phyloP scores from a whole-genome alignment of 306 rosid species.

The Gastrolobium villosum region DNA sequence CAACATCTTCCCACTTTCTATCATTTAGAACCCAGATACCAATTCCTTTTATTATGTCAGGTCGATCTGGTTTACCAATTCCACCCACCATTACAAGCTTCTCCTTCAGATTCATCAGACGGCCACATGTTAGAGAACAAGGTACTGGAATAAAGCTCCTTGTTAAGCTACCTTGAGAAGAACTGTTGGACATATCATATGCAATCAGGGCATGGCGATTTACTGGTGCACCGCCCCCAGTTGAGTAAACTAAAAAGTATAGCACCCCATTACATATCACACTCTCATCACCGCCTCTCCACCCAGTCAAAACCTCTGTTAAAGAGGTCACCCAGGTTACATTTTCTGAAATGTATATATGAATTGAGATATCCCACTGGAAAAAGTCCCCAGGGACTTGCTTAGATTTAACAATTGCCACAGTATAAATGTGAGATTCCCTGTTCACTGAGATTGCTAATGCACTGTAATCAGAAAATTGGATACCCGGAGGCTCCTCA shows the following conservation, averaged over 20 bases:
- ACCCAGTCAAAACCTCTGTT: slow-evolving; percentile 74
- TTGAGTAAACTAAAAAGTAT: slow-evolving; percentile 85
- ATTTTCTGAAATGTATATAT: slow-evolving; percentile 67
- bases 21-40: slow-evolving; percentile 86
- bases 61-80: slow-evolving; percentile 80
- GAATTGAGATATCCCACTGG: slow-evolving; percentile 82
- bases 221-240: slow-evolving; percentile 63
- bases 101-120: slow-evolving; percentile 87
- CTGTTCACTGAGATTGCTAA: slow-evolving; percentile 76
- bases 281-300: slow-evolving; percentile 96
- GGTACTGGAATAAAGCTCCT: slow-evolving; percentile 72
- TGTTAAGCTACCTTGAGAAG: slow-evolving; percentile 61
- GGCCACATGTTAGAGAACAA: slow-evolving; percentile 88
- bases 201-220: slow-evolving; percentile 74
- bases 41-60: slow-evolving; percentile 89
- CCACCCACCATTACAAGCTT: slow-evolving; percentile 96
- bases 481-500: slow-evolving; percentile 72
- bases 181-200: slow-evolving; percentile 61
- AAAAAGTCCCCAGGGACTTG: slow-evolving; percentile 75
- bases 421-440: slow-evolving; percentile 62
- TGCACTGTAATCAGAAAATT: slow-evolving; percentile 80
- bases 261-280: slow-evolving; percentile 82
- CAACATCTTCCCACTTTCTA: slow-evolving; percentile 81
- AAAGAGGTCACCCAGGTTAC: slow-evolving; percentile 67
- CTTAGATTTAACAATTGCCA: slow-evolving; percentile 81